phyloP scores from a whole-genome alignment of 2,329 filamentous ascomycete genomes.

The Nothopassalora personata region DNA sequence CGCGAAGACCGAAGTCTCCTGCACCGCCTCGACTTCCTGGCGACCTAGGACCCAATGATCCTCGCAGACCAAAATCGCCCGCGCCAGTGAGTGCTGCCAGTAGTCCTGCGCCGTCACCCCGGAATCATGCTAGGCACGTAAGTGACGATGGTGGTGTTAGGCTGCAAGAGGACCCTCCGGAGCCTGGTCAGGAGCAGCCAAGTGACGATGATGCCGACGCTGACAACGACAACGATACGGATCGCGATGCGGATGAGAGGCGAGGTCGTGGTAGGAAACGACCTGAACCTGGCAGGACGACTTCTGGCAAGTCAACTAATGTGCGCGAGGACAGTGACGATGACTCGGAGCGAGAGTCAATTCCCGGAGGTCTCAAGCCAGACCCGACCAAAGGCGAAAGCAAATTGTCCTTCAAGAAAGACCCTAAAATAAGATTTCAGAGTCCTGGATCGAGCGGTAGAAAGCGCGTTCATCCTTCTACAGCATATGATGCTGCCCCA shows the following conservation, averaged over 20 bases:
- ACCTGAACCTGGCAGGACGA: conserved; percentile 31
- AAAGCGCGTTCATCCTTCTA: conserved; percentile 63
- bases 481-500: conserved; percentile 71
- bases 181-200: conserved; percentile 20
- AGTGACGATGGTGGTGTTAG: conserved; percentile 24
- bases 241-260: conserved; percentile 24
- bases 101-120: conserved; percentile 24
- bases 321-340: conserved; percentile 26
- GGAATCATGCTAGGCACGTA: conserved; percentile 19
- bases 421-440: conserved; percentile 26
- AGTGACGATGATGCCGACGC: conserved; percentile 30
- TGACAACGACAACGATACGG: conserved; percentile 32
- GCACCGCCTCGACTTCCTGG: conserved; percentile 26
- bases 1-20: conserved; percentile 30
- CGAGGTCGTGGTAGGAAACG: conserved; percentile 31
- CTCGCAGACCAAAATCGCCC: conserved; percentile 19
- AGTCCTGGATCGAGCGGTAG: conserved; percentile 22
- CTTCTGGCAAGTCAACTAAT: conserved; percentile 31
- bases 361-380: conserved; percentile 23
- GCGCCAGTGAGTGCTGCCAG: conserved; percentile 21
- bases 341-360: conserved; percentile 25
- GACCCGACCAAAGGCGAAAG: conserved; percentile 34
- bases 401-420: conserved; percentile 25
- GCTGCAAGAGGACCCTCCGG: conserved; percentile 27
- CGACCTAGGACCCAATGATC: conserved; percentile 31